Conservation (phyloP, 2,329 filamentous ascomycete genomes). For the Pseudogymnoascus sp. region DNA sequence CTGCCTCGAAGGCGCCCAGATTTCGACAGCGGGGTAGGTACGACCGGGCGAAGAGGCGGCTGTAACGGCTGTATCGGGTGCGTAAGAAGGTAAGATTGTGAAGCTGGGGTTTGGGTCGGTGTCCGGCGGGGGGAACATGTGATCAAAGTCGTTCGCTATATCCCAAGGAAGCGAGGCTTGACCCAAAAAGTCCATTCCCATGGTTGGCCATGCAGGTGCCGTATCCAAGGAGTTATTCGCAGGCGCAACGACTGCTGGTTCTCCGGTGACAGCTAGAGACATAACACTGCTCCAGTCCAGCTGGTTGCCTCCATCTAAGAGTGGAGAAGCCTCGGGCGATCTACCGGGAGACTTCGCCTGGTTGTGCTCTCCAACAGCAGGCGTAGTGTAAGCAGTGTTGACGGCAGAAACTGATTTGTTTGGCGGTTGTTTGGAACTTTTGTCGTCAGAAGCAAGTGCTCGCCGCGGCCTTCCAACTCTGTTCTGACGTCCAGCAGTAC, state of each 20-base stretch:
- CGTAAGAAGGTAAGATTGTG: background rate
- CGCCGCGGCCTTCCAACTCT: background rate
- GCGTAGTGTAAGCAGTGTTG: background rate
- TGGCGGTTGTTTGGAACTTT: background rate
- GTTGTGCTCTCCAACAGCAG: background rate
- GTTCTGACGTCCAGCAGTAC: constrained; percentile 1
- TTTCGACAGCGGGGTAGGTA: background rate
- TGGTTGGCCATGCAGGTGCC: background rate
- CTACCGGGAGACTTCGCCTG: background rate
- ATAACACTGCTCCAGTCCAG: background rate
- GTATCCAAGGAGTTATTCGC: background rate
- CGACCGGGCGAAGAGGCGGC: background rate
- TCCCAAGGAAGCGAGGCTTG: background rate
- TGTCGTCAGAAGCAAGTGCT: background rate
- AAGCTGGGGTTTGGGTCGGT: background rate
- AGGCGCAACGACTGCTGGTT: background rate
- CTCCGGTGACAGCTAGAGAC: background rate
- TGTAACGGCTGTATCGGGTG: background rate
- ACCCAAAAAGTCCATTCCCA: background rate
- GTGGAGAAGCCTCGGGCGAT: background rate
- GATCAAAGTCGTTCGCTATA: background rate
- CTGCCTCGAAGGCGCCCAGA: background rate
- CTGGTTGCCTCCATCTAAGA: background rate
- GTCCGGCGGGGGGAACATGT: background rate
- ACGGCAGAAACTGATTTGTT: background rate